phyloP scores from a whole-genome alignment of 75 land plant species.

The Adiantum capillusveneris region DNA sequence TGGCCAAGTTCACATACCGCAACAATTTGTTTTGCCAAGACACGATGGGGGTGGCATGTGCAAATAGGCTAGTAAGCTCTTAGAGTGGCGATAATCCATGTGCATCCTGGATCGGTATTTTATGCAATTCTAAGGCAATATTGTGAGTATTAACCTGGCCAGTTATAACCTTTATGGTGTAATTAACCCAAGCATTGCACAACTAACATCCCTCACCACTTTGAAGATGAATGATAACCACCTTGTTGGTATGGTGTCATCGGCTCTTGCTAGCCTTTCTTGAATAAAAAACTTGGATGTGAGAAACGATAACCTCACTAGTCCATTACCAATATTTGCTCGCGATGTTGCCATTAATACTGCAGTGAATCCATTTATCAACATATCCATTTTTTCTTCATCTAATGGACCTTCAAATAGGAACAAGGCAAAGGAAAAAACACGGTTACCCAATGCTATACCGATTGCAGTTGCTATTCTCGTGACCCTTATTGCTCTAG shows the following conservation, averaged over 20 bases:
- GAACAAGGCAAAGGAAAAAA: too few species aligned
- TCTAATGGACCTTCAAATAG: constrained; percentile 6
- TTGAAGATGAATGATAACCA: constrained; percentile 42
- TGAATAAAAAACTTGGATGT: constrained; percentile 54
- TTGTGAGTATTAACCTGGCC: constrained; percentile 29
- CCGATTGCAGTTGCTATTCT: background rate
- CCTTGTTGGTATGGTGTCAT: constrained; percentile 54
- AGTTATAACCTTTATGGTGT: constrained; percentile 36
- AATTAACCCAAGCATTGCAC: constrained; percentile 62
- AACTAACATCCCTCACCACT: too few species aligned
- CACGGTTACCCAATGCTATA: background rate
- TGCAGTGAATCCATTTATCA: constrained; percentile 39
- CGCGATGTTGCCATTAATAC: constrained; percentile 23
- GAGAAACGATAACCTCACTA: constrained; percentile 58
- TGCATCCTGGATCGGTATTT: constrained; percentile 43
- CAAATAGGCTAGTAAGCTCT: constrained; percentile 26
- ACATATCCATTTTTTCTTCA: constrained; percentile 4
- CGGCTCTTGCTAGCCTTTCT: constrained; percentile 26
- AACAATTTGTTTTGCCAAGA: constrained; percentile 42
- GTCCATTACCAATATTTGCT: constrained; percentile 42
- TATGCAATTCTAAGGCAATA: constrained; percentile 34
- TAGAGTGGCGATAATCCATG: too few species aligned
- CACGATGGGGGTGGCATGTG: constrained; percentile 33
- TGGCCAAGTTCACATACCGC: background rate
- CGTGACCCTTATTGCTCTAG: constrained; percentile 1